A percentile compares a stretch with the other conserved stretches of the same genome.
Evolutionary conservation across 2,329 filamentous ascomycete species (phyloP).

Genomic region (Colletotrichum tabaci): DNA sequence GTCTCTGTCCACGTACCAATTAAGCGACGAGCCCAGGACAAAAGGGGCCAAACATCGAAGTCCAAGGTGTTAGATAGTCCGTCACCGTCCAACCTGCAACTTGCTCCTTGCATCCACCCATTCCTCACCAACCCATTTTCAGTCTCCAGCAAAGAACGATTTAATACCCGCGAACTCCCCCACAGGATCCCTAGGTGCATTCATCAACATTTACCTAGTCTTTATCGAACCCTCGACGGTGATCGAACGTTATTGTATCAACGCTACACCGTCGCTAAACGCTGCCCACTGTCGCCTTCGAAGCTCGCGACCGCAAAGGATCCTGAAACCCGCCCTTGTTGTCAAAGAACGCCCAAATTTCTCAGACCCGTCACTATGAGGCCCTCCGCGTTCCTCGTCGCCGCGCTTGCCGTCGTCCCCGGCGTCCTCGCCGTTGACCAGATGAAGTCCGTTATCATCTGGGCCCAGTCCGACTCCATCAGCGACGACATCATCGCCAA

Average conservation of each 20-base stretch:
- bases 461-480: conserved; percentile 76
- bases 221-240: conserved; percentile 8
- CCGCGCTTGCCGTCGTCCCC: conserved; percentile 71
- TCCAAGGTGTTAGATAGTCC: conserved; percentile 4
- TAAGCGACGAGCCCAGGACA: conserved; percentile 14
- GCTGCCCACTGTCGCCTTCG: background rate
- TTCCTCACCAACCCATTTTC: background rate
- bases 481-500: conserved; percentile 77
- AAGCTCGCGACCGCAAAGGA: conserved; percentile 15
- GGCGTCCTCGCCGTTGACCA: conserved; percentile 74
- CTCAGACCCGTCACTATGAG: conserved; percentile 70
- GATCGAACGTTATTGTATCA: conserved; percentile 16
- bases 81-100: conserved; percentile 13
- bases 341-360: background rate
- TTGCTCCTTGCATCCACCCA: conserved; percentile 34
- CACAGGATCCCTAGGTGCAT: conserved; percentile 15
- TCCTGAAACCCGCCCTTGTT: background rate
- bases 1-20: background rate
- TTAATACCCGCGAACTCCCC: conserved; percentile 37
- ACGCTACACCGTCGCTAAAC: conserved; percentile 6
- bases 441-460: conserved; percentile 83
- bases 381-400: conserved; percentile 66
- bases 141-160: conserved; percentile 38
- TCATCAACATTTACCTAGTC: conserved; percentile 10
- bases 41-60: conserved; percentile 15